Percentiles rank a stretch among this genome's conserved stretches.
Conservation (phyloP, 495 filamentous ascomycete species). For the Geopyxis carbonaria region DNA sequence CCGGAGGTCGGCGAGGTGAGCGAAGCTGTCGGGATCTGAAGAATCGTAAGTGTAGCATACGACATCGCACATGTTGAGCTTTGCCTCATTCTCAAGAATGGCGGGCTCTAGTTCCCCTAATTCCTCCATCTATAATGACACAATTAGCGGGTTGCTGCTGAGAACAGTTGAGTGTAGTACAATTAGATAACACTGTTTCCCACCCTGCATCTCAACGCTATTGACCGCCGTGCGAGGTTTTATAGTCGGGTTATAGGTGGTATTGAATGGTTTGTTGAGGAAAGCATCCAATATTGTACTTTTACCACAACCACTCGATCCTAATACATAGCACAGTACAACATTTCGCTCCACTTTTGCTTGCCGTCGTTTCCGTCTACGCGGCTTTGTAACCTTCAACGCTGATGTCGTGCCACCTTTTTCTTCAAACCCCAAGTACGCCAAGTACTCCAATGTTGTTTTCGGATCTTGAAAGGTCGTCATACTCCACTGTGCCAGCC, state of each 20-base stretch:
- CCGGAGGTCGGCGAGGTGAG: slow-evolving; percentile 70
- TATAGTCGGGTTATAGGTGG: slow-evolving; percentile 84
- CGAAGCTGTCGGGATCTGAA: slow-evolving; percentile 83
- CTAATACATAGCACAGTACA: slow-evolving; percentile 88
- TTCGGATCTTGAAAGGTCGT: slow-evolving; percentile 92
- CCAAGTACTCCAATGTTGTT: slow-evolving; percentile 85
- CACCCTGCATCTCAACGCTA: slow-evolving; percentile 85
- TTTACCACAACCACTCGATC: slow-evolving; percentile 67
- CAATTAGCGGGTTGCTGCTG: neutral
- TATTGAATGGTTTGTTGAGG: slow-evolving; percentile 68
- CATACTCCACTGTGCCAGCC: slow-evolving; percentile 99
- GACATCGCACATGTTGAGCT: slow-evolving; percentile 84
- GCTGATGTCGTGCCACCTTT: slow-evolving; percentile 46
- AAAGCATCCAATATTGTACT: slow-evolving; percentile 70
- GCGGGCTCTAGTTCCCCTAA: slow-evolving; percentile 90
- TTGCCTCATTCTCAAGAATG: slow-evolving; percentile 76
- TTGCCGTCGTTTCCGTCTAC: slow-evolving; percentile 62
- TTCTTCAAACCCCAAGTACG: slow-evolving; percentile 77
- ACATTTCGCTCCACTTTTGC: slow-evolving; percentile 85
- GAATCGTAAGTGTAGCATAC: slow-evolving; percentile 95
- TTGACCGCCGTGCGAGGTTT: slow-evolving; percentile 87
- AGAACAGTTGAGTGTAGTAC: slow-evolving; percentile 8
- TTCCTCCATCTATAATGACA: slow-evolving; percentile 48
- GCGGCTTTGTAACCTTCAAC: slow-evolving; percentile 76
- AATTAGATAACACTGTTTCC: slow-evolving; percentile 93